Base-by-base conservation (phyloP, 2,329 filamentous ascomycete genomes). In the Madurella fahalii region DNA sequence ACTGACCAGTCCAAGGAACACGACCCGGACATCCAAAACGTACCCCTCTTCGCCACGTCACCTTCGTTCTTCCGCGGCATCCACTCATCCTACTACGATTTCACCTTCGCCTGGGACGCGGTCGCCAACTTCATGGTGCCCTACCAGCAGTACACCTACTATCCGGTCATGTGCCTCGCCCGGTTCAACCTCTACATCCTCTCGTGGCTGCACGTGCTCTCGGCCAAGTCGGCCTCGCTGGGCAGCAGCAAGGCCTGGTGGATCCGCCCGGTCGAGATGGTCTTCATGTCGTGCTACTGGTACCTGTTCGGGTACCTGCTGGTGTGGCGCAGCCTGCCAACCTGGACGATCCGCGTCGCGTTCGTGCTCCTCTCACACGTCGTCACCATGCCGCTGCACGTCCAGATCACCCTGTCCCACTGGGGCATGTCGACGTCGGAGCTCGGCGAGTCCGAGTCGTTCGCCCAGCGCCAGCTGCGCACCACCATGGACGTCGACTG, bases 401-500 rank as follows among this genome's bases (percentile, higher is more conserved):
- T 88, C 2, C 86, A 89, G 63, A 87, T 89, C 67, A 88, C 85
- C 0, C 78, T 89, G 9, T 85, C 81, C 1, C 86, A 89, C 70
- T 89, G 85, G 75, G 85, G 82, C 56, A 89, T 88, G 85, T 83
- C 81, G 20, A 86, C 83, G 2, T 72, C 80, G 0, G 82, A 87
- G 58, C 74, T 87, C 2, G 84, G 84, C 56, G 77, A 81, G 45
- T 72, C 75, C 52, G 85, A 89, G 65, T 85, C 82, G 0, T 89
- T 88, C 64, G 75, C 85, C 0, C 84, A 87, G 71, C 82, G 83
- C 63, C 85, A 86, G 76, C 72, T 89, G 39, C 78, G 85, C 43
- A 89, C 85, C 2, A 88, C 85, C 25, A 87, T 89, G 84, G 86
- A 89, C 63, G 81, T 89, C 46, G 84, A 87, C 63, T 89, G 85